These are phyloP conservation scores for Nidula microcarpa DNA, from an alignment of 768 basidiomycete species.

Conservation along the genomic window DNA sequence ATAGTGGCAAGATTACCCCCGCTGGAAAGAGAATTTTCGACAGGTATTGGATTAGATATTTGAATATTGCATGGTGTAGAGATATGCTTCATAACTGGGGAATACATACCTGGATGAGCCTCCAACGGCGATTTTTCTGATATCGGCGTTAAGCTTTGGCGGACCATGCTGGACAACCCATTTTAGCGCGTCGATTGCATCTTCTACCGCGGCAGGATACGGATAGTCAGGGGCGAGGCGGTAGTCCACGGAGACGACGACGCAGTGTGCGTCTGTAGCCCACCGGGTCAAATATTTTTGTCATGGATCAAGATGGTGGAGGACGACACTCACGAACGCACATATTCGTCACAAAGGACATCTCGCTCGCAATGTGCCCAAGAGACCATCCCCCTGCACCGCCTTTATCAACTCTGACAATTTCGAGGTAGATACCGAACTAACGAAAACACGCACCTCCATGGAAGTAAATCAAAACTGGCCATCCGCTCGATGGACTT, in stretches of 20 bases:
- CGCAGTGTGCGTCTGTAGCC: slow-evolving; percentile 51
- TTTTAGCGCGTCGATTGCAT: slow-evolving; percentile 61
- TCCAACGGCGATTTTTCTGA: slow-evolving; percentile 59
- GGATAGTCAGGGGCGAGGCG: slow-evolving; percentile 68
- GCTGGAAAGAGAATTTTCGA: slow-evolving; percentile 23
- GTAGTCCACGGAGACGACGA: slow-evolving; percentile 68
- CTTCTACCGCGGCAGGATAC: slow-evolving; percentile 70
- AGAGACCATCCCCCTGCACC: slow-evolving; percentile 71
- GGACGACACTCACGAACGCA: slow-evolving; percentile 42
- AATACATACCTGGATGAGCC: slow-evolving; percentile 63
- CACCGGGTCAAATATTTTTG: background rate
- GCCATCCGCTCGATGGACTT: slow-evolving; percentile 59
- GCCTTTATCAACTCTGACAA: background rate
- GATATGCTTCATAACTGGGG: background rate
- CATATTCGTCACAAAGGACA: slow-evolving; percentile 60
- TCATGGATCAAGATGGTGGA: background rate
- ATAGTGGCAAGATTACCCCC: slow-evolving; percentile 72
- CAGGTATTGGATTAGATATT: background rate
- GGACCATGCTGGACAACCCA: slow-evolving; percentile 56
- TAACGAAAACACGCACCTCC: slow-evolving; percentile 40
- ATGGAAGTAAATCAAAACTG: slow-evolving; percentile 70
- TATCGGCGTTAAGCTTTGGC: slow-evolving; percentile 42
- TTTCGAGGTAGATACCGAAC: background rate
- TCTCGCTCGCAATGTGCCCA: slow-evolving; percentile 58
- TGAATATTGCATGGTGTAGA: background rate